Evolutionary conservation across 805 yeast genomes (phyloP).

Genomic region (Ogataea methylovora): DNA sequence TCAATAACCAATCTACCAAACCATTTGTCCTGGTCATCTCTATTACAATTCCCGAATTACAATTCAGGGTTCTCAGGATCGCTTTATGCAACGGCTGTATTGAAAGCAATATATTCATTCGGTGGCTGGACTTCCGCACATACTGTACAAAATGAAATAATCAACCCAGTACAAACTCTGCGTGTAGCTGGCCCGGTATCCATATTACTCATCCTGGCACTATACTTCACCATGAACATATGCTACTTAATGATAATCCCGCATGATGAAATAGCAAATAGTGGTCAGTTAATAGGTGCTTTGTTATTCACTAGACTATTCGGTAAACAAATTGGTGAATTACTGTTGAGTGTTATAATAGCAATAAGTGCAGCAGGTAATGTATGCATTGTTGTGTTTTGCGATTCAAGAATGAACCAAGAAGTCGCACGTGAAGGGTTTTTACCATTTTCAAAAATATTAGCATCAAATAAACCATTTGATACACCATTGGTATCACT

Average conservation of each 20-base stretch:
- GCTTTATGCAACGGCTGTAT: constrained; percentile 34
- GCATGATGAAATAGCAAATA: constrained; percentile 29
- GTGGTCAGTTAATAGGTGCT: constrained; percentile 38
- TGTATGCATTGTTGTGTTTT: constrained; percentile 39
- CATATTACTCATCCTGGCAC: constrained; percentile 26
- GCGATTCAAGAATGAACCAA: constrained; percentile 39
- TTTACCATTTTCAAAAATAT: constrained; percentile 32
- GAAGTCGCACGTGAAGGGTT: constrained; percentile 43
- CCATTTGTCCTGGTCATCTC: constrained; percentile 8
- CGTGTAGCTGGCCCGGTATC: constrained; percentile 40
- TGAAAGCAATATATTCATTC: constrained; percentile 38
- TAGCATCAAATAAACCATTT: constrained; percentile 40
- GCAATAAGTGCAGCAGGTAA: constrained; percentile 43
- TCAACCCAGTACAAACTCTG: constrained; percentile 36
- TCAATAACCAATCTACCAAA: constrained; percentile 12
- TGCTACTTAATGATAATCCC: constrained; percentile 40
- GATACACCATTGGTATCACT: constrained; percentile 38
- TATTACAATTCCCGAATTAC: constrained; percentile 11
- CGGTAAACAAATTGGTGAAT: constrained; percentile 33
- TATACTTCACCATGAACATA: constrained; percentile 34
- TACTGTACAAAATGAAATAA: constrained; percentile 39
- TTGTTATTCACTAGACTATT: constrained; percentile 35
- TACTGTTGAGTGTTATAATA: constrained; percentile 34
- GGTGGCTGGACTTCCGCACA: constrained; percentile 45
- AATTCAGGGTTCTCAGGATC: constrained; percentile 19